Evolutionary conservation across 176 grass and related monocot genomes (phyloP).

Genomic region (Oryza brachyantha): DNA sequence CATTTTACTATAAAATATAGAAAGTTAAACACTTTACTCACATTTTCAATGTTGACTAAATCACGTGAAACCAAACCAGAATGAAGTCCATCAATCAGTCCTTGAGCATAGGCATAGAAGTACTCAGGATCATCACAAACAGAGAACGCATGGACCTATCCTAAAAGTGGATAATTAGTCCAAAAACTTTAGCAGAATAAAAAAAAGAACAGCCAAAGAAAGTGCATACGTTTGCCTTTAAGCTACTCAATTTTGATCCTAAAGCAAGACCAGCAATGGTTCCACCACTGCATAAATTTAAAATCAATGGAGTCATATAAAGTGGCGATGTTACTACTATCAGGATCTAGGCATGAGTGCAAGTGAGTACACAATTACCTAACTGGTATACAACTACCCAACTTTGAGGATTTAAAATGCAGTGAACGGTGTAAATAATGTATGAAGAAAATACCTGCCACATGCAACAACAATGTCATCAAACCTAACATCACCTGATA

Average conservation of each 20-base stretch:
- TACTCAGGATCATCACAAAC: constrained; percentile 90
- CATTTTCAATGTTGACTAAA: constrained; percentile 76
- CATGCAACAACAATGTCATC: constrained; percentile 91
- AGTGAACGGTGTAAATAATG: neutral
- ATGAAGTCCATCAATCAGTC: constrained; percentile 84
- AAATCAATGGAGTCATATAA: constrained; percentile 12
- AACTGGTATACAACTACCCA: neutral
- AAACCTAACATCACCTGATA: constrained; percentile 54
- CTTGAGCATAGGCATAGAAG: constrained; percentile 85
- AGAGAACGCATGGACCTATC: constrained; percentile 91
- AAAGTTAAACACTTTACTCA: constrained; percentile 35
- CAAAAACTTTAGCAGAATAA: constrained; percentile 27
- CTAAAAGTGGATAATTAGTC: constrained; percentile 36
- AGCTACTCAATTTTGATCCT: constrained; percentile 79
- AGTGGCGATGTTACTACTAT: neutral
- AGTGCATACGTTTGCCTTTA: constrained; percentile 73
- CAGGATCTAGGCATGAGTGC: neutral
- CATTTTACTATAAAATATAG: constrained; percentile 2
- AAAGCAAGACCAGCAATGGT: constrained; percentile 92
- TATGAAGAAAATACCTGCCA: constrained; percentile 64
- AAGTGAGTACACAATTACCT: neutral
- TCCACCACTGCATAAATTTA: constrained; percentile 73
- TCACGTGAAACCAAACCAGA: constrained; percentile 74
- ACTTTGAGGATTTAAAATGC: neutral
- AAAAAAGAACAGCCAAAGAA: constrained; percentile 27